Evolutionary conservation across 371 early-diverging fungal species (phyloP).

Genomic region (Rhizomucor miehei): DNA sequence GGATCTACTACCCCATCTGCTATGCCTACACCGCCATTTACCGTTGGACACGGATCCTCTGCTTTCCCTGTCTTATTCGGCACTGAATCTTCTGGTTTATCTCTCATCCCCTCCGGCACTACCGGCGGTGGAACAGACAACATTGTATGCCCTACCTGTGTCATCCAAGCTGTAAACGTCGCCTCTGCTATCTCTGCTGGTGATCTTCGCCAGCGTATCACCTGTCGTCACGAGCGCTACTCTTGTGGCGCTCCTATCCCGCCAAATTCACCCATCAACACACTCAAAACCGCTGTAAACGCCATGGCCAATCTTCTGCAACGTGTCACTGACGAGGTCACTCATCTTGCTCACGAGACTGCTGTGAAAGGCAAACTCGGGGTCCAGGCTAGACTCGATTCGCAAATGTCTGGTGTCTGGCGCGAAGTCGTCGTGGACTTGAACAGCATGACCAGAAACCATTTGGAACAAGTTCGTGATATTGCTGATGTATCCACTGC

Average conservation of each 20-base stretch:
- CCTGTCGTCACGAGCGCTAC: constrained; percentile 34
- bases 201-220: constrained; percentile 44
- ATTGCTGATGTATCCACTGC: constrained; percentile 73
- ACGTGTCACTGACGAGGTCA: constrained; percentile 52
- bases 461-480: constrained; percentile 69
- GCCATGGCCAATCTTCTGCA: constrained; percentile 62
- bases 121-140: constrained; percentile 5
- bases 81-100: constrained; percentile 1
- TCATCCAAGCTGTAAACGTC: constrained; percentile 43
- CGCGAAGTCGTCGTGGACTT: constrained; percentile 65
- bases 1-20: neutral
- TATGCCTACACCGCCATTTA: constrained; percentile 21
- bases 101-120: constrained; percentile 5
- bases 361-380: constrained; percentile 67
- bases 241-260: constrained; percentile 9
- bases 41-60: constrained; percentile 11
- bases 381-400: constrained; percentile 49
- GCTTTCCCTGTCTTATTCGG: constrained; percentile 13
- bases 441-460: constrained; percentile 64
- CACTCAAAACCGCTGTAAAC: constrained; percentile 61
- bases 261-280: constrained; percentile 22
- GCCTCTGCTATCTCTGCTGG: constrained; percentile 51
- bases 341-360: constrained; percentile 57
- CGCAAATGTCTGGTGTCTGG: constrained; percentile 63
- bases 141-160: constrained; percentile 34